Base-by-base conservation (phyloP, 352 stramenopile species). In the Phytophthora fragariaefolia region DNA sequence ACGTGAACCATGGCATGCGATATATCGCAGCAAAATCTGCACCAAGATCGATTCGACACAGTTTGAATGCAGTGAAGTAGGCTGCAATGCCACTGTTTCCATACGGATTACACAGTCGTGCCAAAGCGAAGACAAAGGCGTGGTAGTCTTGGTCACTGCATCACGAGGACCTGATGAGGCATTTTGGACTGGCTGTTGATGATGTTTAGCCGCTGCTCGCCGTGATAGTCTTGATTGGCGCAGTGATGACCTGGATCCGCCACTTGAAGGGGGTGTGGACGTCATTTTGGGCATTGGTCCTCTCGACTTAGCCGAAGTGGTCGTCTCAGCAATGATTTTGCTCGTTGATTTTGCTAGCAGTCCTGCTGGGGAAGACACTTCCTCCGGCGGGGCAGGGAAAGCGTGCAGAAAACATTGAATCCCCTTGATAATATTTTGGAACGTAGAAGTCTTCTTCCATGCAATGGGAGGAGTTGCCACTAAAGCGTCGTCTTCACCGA, bases 351-450 rank as follows among this genome's bases (percentile, higher is more conserved):
- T 26, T 28, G 23, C 32, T 22, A 9, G 2, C 30, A 40, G 6
- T 13, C 50, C 30, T n/a, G 38, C 8, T 15, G 23, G 36, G 28
- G 22, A 17, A 17, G 23, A 48, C 20, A 18, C 53, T 38, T 65
- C 65, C 28, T 68, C 66, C 45, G 69, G 70, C 26, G 64, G 63
- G 22, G 76, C 69, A 3, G 84, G 86, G 48, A 89, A 94, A 27
- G 78, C 71, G 26, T 81, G 64, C 42, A 95, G 36, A 51, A 95
- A 93, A 62, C 83, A 90, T 7, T 85, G 82, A 30, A 95, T 71
- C 27, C 86, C 86, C 53, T 91, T 92, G 43, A 95, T 81, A 63
- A 93, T 86, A 52, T 95, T 93, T 59, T 93, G 83, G 40, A 88
- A 84, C 3, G 80, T 82, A 24, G 71, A 69, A 0, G 66, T 63